phyloP scores from a whole-genome alignment of 2,329 filamentous ascomycete species.

The Zasmidium citrigriseum region DNA sequence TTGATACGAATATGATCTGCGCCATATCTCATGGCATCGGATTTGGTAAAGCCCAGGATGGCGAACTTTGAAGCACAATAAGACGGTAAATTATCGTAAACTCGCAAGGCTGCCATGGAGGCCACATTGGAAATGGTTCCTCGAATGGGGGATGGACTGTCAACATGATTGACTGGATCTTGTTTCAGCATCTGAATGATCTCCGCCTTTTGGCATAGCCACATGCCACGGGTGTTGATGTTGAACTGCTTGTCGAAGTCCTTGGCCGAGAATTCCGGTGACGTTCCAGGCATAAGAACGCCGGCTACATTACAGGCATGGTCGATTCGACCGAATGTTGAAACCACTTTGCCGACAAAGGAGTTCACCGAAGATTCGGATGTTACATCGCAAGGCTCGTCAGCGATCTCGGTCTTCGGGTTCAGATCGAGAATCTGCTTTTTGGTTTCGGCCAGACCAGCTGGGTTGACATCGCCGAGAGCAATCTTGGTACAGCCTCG shows the following conservation, averaged over 20 bases:
- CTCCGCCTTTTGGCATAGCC: neutral
- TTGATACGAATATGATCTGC: neutral
- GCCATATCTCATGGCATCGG: neutral
- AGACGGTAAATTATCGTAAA: neutral
- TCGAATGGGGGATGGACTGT: neutral
- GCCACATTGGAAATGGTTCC: constrained; percentile 1
- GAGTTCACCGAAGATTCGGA: neutral
- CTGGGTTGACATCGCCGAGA: neutral
- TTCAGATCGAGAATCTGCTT: neutral
- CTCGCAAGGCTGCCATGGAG: neutral
- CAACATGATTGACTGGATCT: neutral
- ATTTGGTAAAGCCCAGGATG: neutral
- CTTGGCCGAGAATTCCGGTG: neutral
- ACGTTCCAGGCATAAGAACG: constrained; percentile 1
- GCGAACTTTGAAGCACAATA: constrained; percentile 3
- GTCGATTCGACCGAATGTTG: constrained; percentile 1
- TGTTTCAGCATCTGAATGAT: constrained; percentile 1
- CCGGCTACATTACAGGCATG: constrained; percentile 1
- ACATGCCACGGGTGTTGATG: constrained; percentile 1
- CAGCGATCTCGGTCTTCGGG: neutral
- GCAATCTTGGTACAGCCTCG: constrained; percentile 1
- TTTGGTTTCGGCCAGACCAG: neutral
- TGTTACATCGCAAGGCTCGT: neutral
- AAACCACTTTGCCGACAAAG: neutral
- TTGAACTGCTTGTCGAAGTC: constrained; percentile 6